Base-by-base conservation (phyloP, 176 grass and related monocot species). In the Triticum monococcum region DNA sequence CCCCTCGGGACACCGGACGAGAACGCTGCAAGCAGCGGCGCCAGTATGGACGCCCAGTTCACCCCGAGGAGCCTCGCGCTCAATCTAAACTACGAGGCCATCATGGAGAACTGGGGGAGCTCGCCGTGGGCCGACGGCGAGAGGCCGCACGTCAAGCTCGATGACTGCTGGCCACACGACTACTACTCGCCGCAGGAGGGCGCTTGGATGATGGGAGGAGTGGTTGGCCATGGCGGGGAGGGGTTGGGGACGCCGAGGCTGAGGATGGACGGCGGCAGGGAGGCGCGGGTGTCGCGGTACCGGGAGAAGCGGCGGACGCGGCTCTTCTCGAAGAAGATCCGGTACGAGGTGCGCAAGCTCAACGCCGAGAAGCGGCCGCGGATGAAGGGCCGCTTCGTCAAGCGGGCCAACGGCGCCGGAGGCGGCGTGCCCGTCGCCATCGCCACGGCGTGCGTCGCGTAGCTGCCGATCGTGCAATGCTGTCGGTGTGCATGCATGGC, bases 301-400 rank as follows among this genome's bases (percentile, higher is more conserved):
- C 78, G 97, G 70, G 97, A 99, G 88, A 99, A 99, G 90, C 89
- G 97, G 28, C 89, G 97, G 40, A 94, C 90, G 77, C 81, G 97
- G 77, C 92, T 99, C 52, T 99, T 99, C 94, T 94, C 97, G 4
- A 99, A 99, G 94, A 99, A 96, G 90, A 99, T 99, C 56, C 92
- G 94, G 54, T 99, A 96, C 85, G 92, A 99, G 85, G 97, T 99
- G 85, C 91, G 97, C 36, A 98, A 98, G 87, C 93, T 98, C 79
- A 98, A 98, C 81, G 97, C 97, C 43, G 94, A 98, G 93, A 98
- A 98, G 89, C 86, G 97, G 62, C 94, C 97, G 11, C 66, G 97
- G 78, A 96, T 98, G 93, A 98, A 98, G 79, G 97, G 97, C 37
- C 92, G 97, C 33, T 98, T 98, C 60, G 92, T 96, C 32, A 98